Evolutionary conservation across 2,329 filamentous ascomycete species (phyloP), one percentile per base, ranked within the genome.

Genomic region (Scedosporium minutisporum): DNA sequence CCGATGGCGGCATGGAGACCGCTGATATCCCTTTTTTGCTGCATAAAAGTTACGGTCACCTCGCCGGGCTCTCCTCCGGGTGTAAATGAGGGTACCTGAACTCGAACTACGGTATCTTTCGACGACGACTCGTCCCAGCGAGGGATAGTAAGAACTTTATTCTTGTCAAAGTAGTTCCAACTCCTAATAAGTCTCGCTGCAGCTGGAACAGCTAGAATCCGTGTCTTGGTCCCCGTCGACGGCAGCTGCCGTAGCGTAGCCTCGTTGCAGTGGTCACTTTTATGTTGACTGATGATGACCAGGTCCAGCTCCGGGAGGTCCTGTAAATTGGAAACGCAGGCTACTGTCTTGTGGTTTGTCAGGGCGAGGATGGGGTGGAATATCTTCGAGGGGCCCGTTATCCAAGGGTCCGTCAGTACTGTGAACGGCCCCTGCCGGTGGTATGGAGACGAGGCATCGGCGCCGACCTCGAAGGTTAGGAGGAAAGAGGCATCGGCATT

Each of bases 331-430:
- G 78, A 74, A 63, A 90, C 79, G 66, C 82, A 85, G 57, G 85
- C 76, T 27, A 77, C 76, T 18, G 78, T 72, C 53, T 77, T 84
- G 65, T 85, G 85, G 57, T 78, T 78, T 2, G 85, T 81, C 46
- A 79, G 80, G 21, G 85, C 86, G 71, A 90, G 86, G 68, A 78
- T 80, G 29, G 82, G 77, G 68, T 85, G 84, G 67, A 84, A 78
- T 65, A 87, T 81, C 61, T 81, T 82, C 10, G 85, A 84, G 3
- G 82, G 75, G 0, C 86, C 85, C 10, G 78, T 77, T 38, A 90
- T 78, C 85, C 87, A 91, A 3, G 89, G 89, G 70, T 93, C 88
- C 60, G 91, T 73, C 48, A 92, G 79, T 61, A 92, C 81, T 16
- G 82, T 85, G 71, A 88, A 91, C 3, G 82, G 79, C 60, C 77